Evolutionary conservation across 352 stramenopile species (phyloP), one percentile per base, ranked within the genome.

Genomic region (Ophiocytium majus): DNA sequence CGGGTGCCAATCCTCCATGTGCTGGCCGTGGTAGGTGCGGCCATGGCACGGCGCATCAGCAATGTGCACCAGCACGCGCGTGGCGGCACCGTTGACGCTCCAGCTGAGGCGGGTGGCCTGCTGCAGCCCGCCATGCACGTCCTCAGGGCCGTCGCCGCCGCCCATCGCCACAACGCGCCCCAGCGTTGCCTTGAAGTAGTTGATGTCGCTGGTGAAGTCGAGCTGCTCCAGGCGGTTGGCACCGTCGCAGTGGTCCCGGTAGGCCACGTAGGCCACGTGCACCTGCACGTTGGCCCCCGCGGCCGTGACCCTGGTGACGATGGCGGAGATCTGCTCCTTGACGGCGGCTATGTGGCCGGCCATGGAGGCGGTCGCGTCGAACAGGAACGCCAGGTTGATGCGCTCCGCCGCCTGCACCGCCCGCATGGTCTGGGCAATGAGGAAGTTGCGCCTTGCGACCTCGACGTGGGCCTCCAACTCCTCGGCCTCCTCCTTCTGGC

Each of bases 11-110:
- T 57, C 43, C 5, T 5, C 43, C 43, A 57, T 57, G n/a, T n/a
- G n/a, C n/a, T n/a, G n/a, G 43, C 43, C 14, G 79, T 89, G 86
- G 76, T 90, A 92, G 71, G 89, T 66, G 23, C 9, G 85, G 31
- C 90, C 89, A 82, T 92, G 90, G 49, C 89, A 90, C 57, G 90
- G 89, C 5, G 85, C 81, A 82, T 92, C 90, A 19, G 83, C 86
- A 74, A 92, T 91, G 81, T 91, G 81, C 63, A 92, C 91, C 31
- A 89, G 64, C 57, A 92, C 80, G 31, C 89, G 90, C 14, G 90
- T 86, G 23, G 86, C 82, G 5, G 86, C 35, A 14, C 43, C 19
- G 0, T 81, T 23, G 34, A 5, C 5, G 64, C 34, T 17, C 90
- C 90, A 92, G 17, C 50, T 63, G 0, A 92, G 80, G 31, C 35